A percentile compares a stretch with the other conserved stretches of the same genome.
Evolutionary conservation across 2,329 filamentous ascomycete species (phyloP).

Genomic region (Alternaria solani): DNA sequence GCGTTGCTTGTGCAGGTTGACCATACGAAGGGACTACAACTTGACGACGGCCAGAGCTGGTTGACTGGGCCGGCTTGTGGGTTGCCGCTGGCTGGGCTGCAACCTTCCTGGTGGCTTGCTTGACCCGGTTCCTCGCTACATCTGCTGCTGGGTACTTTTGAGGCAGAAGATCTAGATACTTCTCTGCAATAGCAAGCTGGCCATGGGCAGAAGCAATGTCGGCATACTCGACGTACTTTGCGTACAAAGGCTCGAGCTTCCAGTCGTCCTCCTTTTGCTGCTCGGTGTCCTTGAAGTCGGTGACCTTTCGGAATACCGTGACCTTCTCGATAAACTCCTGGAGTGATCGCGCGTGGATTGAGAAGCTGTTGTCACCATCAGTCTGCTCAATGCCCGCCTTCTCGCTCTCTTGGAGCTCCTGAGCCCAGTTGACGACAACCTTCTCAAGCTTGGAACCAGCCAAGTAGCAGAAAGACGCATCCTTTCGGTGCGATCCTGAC

Average conservation of each 20-base stretch:
- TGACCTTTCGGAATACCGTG: slow-evolving; percentile 92
- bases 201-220: slow-evolving; percentile 93
- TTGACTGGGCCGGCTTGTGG: slow-evolving; percentile 52
- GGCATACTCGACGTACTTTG: slow-evolving; percentile 96
- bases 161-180: slow-evolving; percentile 89
- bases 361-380: slow-evolving; percentile 81
- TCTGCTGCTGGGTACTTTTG: slow-evolving; percentile 85
- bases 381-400: slow-evolving; percentile 74
- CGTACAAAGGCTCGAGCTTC: slow-evolving; percentile 88
- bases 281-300: slow-evolving; percentile 86
- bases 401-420: slow-evolving; percentile 86
- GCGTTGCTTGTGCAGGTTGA: slow-evolving; percentile 21
- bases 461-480: slow-evolving; percentile 96
- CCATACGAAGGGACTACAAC: slow-evolving; percentile 50
- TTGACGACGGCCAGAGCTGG: slow-evolving; percentile 43
- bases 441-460: slow-evolving; percentile 97
- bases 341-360: slow-evolving; percentile 84
- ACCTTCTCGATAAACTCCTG: slow-evolving; percentile 99
- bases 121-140: slow-evolving; percentile 83
- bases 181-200: slow-evolving; percentile 83
- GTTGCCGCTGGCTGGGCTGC: slow-evolving; percentile 53
- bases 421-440: slow-evolving; percentile 92
- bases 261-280: slow-evolving; percentile 76
- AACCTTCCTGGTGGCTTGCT: slow-evolving; percentile 77
- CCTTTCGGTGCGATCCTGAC: slow-evolving; percentile 68